Percentiles rank a stretch among this genome's conserved stretches.
These are phyloP conservation scores for Colletotrichum caudatum DNA, from an alignment of 2,329 filamentous ascomycete genomes.

Conservation along the genomic window DNA sequence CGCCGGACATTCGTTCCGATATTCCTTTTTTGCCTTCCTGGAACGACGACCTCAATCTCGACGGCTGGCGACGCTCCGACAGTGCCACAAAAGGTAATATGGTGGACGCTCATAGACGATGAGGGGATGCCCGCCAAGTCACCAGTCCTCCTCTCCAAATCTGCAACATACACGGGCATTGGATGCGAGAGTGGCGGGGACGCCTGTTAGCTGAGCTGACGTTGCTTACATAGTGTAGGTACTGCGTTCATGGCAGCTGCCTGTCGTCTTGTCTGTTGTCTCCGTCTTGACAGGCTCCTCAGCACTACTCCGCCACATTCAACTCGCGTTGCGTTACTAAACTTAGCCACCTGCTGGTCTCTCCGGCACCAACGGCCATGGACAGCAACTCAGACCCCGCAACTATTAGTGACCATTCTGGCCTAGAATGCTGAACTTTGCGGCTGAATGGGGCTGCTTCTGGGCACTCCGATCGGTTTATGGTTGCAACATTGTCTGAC, in stretches of 20 bases:
- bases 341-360: conserved; percentile 34
- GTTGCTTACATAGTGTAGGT: neutral
- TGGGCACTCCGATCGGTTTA: neutral
- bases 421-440: neutral
- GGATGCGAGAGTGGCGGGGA: conserved; percentile 13
- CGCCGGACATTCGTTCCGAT: neutral
- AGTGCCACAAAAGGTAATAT: neutral
- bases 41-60: neutral
- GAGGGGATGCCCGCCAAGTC: neutral
- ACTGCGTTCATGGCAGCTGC: neutral
- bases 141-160: neutral
- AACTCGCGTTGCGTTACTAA: conserved; percentile 25
- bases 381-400: neutral
- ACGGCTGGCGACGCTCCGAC: neutral
- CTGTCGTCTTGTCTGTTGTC: neutral
- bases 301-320: conserved; percentile 1
- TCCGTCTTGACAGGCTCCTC: neutral
- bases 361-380: conserved; percentile 6
- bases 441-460: conserved; percentile 16
- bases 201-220: conserved; percentile 10
- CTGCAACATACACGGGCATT: neutral
- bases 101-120: neutral
- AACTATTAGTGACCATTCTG: neutral
- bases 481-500: neutral
- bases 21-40: neutral